Conservation (phyloP, 2,329 filamentous ascomycete genomes). For the Sporothrix curviconia region DNA sequence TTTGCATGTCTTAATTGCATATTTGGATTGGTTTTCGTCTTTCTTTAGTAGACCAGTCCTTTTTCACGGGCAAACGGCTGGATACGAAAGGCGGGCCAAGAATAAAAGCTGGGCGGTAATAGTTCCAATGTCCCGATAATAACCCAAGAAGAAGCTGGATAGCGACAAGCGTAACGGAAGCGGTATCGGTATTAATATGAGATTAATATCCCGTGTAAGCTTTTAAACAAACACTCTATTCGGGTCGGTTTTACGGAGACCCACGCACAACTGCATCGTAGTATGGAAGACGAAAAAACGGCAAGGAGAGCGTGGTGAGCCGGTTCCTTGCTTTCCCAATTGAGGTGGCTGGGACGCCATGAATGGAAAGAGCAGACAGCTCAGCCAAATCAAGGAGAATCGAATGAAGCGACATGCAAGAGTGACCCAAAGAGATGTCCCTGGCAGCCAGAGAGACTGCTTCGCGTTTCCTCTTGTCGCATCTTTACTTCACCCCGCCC, state of each 20-base stretch:
- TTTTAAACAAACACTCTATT: not conserved
- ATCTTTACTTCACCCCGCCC: not conserved
- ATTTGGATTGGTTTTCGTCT: too few species aligned
- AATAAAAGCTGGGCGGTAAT: too few species aligned
- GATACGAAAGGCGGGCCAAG: not conserved
- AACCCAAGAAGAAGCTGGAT: not conserved
- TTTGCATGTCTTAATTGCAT: too few species aligned
- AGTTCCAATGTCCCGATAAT: too few species aligned
- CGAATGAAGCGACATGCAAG: not conserved
- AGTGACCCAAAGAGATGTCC: not conserved
- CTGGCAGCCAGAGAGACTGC: too few species aligned
- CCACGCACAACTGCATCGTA: too few species aligned
- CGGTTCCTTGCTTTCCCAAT: not conserved
- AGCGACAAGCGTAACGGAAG: too few species aligned
- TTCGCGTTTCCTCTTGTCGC: too few species aligned
- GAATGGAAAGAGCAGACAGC: not conserved
- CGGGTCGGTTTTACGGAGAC: not conserved
- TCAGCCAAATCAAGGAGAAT: too few species aligned
- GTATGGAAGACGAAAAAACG: not conserved
- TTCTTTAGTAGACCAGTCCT: too few species aligned
- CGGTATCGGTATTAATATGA: too few species aligned
- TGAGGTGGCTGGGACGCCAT: conserved; percentile 1
- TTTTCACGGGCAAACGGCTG: not conserved
- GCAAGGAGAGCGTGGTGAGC: not conserved
- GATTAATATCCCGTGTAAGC: not conserved